Evolutionary conservation across 441 rosid species (phyloP).

Genomic region (Croton setiger): DNA sequence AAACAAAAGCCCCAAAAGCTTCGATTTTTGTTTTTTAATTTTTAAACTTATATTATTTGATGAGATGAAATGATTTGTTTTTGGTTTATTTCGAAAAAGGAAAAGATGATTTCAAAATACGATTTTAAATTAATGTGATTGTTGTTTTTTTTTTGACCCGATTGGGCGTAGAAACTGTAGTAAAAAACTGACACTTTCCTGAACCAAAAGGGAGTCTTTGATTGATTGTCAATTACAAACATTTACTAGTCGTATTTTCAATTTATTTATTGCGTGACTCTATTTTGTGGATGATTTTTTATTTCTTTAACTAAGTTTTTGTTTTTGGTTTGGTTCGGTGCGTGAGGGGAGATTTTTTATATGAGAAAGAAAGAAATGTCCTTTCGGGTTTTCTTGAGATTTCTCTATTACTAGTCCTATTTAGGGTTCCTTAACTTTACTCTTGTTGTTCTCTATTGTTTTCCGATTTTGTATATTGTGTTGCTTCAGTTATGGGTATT

Average conservation of each 20-base stretch:
- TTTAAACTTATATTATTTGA: too few species aligned
- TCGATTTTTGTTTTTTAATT: background rate
- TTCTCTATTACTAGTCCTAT: slow-evolving; percentile 24
- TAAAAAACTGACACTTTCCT: slow-evolving; percentile 34
- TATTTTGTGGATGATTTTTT: slow-evolving; percentile 33
- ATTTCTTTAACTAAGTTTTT: slow-evolving; percentile 13
- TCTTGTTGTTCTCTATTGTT: background rate
- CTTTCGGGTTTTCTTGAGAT: slow-evolving; percentile 36
- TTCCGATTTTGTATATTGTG: slow-evolving; percentile 13
- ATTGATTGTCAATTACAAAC: slow-evolving; percentile 33
- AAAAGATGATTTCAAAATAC: background rate
- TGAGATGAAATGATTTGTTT: slow-evolving; percentile 6
- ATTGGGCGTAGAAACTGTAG: slow-evolving; percentile 38
- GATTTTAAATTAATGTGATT: background rate
- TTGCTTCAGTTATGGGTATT: slow-evolving; percentile 19
- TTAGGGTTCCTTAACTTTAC: slow-evolving; percentile 36
- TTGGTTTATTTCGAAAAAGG: slow-evolving; percentile 18
- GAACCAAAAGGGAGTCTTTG: slow-evolving; percentile 18
- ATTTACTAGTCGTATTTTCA: slow-evolving; percentile 18
- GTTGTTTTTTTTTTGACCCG: slow-evolving; percentile 29
- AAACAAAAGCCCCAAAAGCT: background rate
- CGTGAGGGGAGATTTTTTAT: slow-evolving; percentile 35
- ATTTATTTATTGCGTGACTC: slow-evolving; percentile 29
- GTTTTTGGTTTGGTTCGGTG: slow-evolving; percentile 23
- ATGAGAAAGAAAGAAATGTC: slow-evolving; percentile 32